Conservation (phyloP, 208 protist species). For the Naegleria lovaniensis region DNA sequence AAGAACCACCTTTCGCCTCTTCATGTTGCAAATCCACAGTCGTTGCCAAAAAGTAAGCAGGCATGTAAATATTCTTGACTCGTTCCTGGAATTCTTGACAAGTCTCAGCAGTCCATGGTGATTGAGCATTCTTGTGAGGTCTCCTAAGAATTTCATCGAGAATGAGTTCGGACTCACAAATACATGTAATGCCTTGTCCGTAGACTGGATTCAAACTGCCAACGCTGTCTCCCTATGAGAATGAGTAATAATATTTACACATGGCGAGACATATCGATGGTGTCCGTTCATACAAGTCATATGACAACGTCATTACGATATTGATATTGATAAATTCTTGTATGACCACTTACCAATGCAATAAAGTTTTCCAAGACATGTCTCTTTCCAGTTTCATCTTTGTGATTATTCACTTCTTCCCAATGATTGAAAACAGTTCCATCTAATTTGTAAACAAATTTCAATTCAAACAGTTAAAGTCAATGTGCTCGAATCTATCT, state of each 20-base stretch:
- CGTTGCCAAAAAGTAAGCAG: background rate
- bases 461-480: too few relatives aligned
- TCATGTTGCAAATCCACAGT: background rate
- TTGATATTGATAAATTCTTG: too few relatives aligned
- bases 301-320: too few relatives aligned
- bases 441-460: too few relatives aligned
- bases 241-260: too few relatives aligned
- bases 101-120: background rate
- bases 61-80: background rate
- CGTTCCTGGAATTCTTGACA: background rate
- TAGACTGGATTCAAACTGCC: background rate
- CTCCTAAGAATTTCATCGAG: background rate
- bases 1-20: background rate
- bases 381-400: background rate
- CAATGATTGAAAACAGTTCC: too few relatives aligned
- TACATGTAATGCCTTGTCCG: background rate
- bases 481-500: too few relatives aligned
- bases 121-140: background rate
- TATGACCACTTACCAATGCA: background rate
- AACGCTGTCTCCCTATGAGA: background rate
- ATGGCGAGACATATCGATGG: too few relatives aligned
- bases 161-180: background rate
- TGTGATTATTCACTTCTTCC: too few relatives aligned
- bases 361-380: background rate
- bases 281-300: too few relatives aligned